Evolutionary conservation across 2,329 filamentous ascomycete species (phyloP).

Genomic region (Aspergillus pseudoglaucus): DNA sequence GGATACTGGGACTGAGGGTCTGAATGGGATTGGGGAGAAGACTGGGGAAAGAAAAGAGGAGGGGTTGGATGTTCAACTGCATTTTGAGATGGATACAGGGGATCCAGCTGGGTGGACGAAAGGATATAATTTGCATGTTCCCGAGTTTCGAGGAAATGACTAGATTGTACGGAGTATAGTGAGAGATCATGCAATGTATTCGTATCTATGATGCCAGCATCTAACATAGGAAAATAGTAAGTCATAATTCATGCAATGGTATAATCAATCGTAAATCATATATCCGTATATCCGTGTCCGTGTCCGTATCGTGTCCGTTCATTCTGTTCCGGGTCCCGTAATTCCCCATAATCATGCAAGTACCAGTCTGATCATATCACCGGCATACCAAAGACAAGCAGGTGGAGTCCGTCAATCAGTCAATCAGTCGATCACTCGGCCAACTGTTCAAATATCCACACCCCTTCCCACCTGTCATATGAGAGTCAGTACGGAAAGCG

Average conservation of each 20-base stretch:
- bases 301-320: no score
- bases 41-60: neutral
- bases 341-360: neutral
- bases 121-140: neutral
- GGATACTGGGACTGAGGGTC: neutral
- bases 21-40: neutral
- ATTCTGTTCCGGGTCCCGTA: no score
- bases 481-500: constrained; percentile 8
- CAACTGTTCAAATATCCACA: no score
- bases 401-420: neutral
- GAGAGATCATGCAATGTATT: neutral
- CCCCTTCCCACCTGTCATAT: no score
- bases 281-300: no score
- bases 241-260: neutral
- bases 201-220: neutral
- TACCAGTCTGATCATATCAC: neutral
- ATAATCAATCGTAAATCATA: neutral
- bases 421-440: neutral
- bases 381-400: neutral
- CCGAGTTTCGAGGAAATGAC: neutral
- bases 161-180: neutral
- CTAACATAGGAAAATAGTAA: neutral
- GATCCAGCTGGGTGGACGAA: neutral
- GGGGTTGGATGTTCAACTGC: neutral
- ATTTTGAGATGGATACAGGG: neutral